Base-by-base conservation (phyloP, 352 stramenopile genomes). In the Globisporangium acanthophoron region DNA sequence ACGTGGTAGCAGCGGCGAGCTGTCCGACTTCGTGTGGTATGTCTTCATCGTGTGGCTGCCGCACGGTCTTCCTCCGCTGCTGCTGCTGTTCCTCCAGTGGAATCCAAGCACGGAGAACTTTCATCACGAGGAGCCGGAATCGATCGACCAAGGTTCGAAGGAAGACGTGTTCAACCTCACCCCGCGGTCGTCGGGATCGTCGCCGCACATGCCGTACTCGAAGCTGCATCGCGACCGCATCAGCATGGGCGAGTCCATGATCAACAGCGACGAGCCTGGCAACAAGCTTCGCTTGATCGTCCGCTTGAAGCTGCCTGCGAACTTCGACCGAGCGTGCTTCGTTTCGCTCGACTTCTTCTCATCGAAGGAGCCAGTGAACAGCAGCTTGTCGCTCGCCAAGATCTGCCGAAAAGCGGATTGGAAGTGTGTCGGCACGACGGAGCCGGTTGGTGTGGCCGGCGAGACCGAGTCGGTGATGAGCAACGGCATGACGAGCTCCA, bases 21-120 rank as follows among this genome's bases (percentile, higher is more conserved):
- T 93, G 24, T 93, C 83, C 5, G 83, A 92, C 49, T 67, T 82
- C 16, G 77, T 95, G 15, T 95, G 84, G 83, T 95, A 95, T 58
- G 78, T 92, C 57, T 95, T 95, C 55, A 90, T 91, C 21, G 71
- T 95, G 29, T 95, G 85, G 85, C 65, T 93, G 0, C 85, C 85
- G 6, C 79, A 93, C 35, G 78, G 78, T 24, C 56, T 90, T 6
- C 85, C 85, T 21, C 85, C 85, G 18, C 64, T 93, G 12, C 62
- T 92, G 20, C 63, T 95, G 31, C 69, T 95, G 2, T 93, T 95
- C 58, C 65, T 95, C 27, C 85, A 95, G 53, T 95, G 83, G 83
- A 92, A 92, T 52, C 84, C 84, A 47, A 86, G 81, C 54, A 90
- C 83, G 0, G 80, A 92, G 50, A 83, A 70, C 40, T 67, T 83